These are phyloP conservation scores for Chrysoporthe deuterocubensis DNA, from an alignment of 2,329 filamentous ascomycete genomes.

Conservation along the genomic window DNA sequence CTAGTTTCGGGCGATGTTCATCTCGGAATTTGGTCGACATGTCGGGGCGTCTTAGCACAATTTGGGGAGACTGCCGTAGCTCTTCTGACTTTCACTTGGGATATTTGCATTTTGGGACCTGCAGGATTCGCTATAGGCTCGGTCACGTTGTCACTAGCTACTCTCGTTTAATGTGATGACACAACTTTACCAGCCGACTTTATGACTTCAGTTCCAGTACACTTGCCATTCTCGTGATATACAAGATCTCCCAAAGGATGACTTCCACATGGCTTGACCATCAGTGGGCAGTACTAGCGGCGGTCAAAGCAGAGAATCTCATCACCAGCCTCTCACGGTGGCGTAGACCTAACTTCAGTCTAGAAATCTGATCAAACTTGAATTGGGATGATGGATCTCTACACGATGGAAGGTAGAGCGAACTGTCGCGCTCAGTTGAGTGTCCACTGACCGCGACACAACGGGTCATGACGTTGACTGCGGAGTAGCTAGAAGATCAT, in stretches of 20 bases:
- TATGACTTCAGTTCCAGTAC: neutral
- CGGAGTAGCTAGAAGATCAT: neutral
- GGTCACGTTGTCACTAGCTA: slow-evolving; percentile 20
- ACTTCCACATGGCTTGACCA: no score
- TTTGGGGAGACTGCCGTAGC: slow-evolving; percentile 21
- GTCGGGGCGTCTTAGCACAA: slow-evolving; percentile 17
- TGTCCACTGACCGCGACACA: no score
- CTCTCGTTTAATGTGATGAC: slow-evolving; percentile 21
- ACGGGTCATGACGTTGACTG: no score
- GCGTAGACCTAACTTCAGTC: no score
- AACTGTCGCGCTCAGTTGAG: no score
- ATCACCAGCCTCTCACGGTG: no score
- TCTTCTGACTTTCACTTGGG: slow-evolving; percentile 23
- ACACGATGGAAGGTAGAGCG: no score
- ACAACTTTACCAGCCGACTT: neutral
- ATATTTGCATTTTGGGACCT: slow-evolving; percentile 23
- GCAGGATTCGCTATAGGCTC: slow-evolving; percentile 20
- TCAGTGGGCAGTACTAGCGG: no score
- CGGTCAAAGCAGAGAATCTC: no score
- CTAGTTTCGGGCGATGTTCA: slow-evolving; percentile 6
- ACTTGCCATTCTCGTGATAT: neutral
- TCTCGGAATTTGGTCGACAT: slow-evolving; percentile 20
- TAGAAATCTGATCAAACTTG: no score
- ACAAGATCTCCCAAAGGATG: neutral
- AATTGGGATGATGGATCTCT: no score